A percentile compares a stretch with the other conserved stretches of the same genome.
Evolutionary conservation across 805 yeast species (phyloP).

Genomic region (Tetrapisispora phaffii): DNA sequence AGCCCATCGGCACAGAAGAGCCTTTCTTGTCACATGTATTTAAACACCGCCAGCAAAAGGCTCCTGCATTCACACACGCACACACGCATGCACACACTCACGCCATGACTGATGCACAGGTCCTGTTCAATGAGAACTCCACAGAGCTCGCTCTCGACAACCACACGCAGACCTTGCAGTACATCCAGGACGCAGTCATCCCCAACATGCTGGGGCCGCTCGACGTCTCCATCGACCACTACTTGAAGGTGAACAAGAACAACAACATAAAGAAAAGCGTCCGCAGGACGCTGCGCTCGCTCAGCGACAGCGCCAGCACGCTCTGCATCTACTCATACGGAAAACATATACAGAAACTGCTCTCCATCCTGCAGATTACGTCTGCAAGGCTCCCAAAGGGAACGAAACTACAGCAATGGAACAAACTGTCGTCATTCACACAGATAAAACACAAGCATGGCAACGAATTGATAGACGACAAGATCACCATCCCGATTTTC

Average conservation of each 20-base stretch:
- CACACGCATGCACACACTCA: too few relatives aligned
- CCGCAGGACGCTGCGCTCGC: conserved; percentile 4
- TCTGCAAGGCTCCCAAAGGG: conserved; percentile 2
- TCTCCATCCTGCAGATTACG: conserved; percentile 15
- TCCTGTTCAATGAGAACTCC: not conserved
- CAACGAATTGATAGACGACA: not conserved
- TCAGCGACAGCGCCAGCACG: not conserved
- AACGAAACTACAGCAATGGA: conserved; percentile 10
- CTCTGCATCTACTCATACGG: conserved; percentile 15
- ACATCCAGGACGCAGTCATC: not conserved
- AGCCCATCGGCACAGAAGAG: too few relatives aligned
- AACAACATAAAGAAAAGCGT: conserved; percentile 15
- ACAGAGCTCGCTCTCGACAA: not conserved
- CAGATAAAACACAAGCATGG: not conserved
- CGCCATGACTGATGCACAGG: not conserved
- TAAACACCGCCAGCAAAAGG: too few relatives aligned
- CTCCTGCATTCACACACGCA: too few relatives aligned
- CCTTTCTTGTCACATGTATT: too few relatives aligned
- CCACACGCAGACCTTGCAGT: not conserved
- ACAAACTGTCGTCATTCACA: conserved; percentile 7
- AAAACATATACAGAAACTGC: conserved; percentile 18
- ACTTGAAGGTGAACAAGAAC: conserved; percentile 9
- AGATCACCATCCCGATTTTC: not conserved
- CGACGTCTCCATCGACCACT: not conserved
- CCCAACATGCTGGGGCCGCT: not conserved